These are phyloP conservation scores for Penicillium hordei DNA, from an alignment of 2,329 filamentous ascomycete genomes.

Conservation along the genomic window DNA sequence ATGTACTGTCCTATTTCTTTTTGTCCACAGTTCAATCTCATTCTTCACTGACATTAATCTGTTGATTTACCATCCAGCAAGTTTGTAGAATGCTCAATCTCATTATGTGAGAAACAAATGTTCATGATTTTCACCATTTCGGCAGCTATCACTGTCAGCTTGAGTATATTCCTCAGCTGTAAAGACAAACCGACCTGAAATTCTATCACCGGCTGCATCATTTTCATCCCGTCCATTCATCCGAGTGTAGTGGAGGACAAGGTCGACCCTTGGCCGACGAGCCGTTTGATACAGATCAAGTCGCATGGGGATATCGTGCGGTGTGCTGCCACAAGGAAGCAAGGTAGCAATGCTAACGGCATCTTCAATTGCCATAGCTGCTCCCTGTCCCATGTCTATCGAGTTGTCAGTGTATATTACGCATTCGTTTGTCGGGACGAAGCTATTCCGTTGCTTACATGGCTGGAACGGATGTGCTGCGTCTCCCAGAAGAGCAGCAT, in stretches of 20 bases:
- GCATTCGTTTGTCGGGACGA: background rate
- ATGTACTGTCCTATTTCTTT: background rate
- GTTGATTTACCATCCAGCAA: background rate
- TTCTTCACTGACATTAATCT: background rate
- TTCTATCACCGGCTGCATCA: conserved; percentile 11
- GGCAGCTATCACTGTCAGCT: conserved; percentile 16
- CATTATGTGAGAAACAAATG: conserved; percentile 24
- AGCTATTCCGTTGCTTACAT: conserved; percentile 14
- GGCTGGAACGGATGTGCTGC: conserved; percentile 68
- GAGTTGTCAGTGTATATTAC: background rate
- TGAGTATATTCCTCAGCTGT: background rate
- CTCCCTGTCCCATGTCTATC: conserved; percentile 33
- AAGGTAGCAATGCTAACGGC: conserved; percentile 30
- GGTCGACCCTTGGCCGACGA: conserved; percentile 23
- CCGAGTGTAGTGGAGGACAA: conserved; percentile 21
- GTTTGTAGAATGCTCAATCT: conserved; percentile 13
- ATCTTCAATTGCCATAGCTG: conserved; percentile 37
- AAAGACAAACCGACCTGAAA: conserved; percentile 17
- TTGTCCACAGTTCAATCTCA: background rate
- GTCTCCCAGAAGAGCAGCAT: conserved; percentile 61
- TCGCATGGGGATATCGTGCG: conserved; percentile 16
- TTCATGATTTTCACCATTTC: conserved; percentile 27
- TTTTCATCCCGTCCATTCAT: conserved; percentile 27
- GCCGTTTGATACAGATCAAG: conserved; percentile 23
- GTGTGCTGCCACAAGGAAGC: conserved; percentile 20